These are phyloP conservation scores for Ophiostoma quercus DNA, from an alignment of 2,329 filamentous ascomycete genomes.

Conservation along the genomic window DNA sequence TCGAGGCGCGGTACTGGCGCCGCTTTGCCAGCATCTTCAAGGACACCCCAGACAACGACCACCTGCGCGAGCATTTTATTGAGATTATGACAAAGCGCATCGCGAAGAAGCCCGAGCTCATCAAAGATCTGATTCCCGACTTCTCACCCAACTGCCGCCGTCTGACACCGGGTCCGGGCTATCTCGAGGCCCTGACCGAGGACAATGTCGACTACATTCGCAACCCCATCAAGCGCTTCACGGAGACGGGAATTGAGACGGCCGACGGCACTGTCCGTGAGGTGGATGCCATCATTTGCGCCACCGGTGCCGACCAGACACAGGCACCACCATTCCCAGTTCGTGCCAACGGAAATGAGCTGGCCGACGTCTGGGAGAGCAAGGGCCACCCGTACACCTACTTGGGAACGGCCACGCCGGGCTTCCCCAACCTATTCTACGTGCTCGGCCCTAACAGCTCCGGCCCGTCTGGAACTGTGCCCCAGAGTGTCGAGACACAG, in stretches of 20 bases:
- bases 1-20: constrained; percentile 59
- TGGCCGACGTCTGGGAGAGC: constrained; percentile 51
- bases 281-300: constrained; percentile 62
- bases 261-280: constrained; percentile 51
- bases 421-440: constrained; percentile 32
- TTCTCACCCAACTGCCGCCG: constrained; percentile 61
- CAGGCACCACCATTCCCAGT: constrained; percentile 58
- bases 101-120: constrained; percentile 49
- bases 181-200: constrained; percentile 58
- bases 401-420: constrained; percentile 34
- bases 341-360: constrained; percentile 47
- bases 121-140: constrained; percentile 53
- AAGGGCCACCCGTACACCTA: constrained; percentile 58
- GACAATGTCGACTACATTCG: constrained; percentile 59
- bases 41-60: constrained; percentile 45
- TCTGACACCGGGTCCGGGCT: constrained; percentile 61
- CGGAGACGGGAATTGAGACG: constrained; percentile 54
- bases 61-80: constrained; percentile 44
- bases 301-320: constrained; percentile 60
- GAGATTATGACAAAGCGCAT: constrained; percentile 52
- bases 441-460: constrained; percentile 26
- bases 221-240: constrained; percentile 54
- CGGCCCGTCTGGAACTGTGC: constrained; percentile 25
- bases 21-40: constrained; percentile 52
- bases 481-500: constrained; percentile 27